Base-by-base conservation (phyloP, 768 basidiomycete genomes). In the Leccinellum rugosiceps region DNA sequence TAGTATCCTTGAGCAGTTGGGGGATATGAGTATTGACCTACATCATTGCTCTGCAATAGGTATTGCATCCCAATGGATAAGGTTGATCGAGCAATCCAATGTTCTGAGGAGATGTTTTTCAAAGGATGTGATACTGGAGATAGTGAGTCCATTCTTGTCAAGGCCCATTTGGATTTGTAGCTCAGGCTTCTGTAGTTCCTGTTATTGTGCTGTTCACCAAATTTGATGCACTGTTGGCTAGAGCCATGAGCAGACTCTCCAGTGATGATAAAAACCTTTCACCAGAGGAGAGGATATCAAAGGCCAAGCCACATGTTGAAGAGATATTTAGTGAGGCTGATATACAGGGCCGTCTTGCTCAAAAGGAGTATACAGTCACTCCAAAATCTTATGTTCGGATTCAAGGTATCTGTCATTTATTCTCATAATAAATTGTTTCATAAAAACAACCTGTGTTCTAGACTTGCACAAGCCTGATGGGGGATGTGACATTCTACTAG, bases 191-290 rank as follows among this genome's bases (percentile, higher is more conserved):
- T 3, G 1, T 6, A 45, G 44, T 45, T 23, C 44, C 59, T 9
- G 52, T 58, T 8, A 19, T 60, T 1, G 53, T 61, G 8, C 5
- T 59, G 19, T 59, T 61, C 50, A 61, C 57, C 1, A 60, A 60
- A 17, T 60, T 46, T 21, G 56, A 60, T 35, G 56, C 59, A 3
- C 52, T 60, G 6, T 26, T 35, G 26, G 11, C 52, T 3, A 21
- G 41, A 3, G 59, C 56, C 8, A 1, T 53, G 2, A 32, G 32
- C 21, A 58, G 31, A 17, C 10, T 60, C 13, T 1, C 19, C 2
- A 19, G 19, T 19, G 17, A 7, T 17, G 38, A 53, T 50, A n/a
- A 26, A 17, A 38, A 13, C 3, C 17, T 53, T 3, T 19, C 47
- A 2, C 4, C 9, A 2, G 13, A 4, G n/a, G 48, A 50, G 8